phyloP scores from a whole-genome alignment of 2,329 filamentous ascomycete genomes.

The Zasmidium cellare region DNA sequence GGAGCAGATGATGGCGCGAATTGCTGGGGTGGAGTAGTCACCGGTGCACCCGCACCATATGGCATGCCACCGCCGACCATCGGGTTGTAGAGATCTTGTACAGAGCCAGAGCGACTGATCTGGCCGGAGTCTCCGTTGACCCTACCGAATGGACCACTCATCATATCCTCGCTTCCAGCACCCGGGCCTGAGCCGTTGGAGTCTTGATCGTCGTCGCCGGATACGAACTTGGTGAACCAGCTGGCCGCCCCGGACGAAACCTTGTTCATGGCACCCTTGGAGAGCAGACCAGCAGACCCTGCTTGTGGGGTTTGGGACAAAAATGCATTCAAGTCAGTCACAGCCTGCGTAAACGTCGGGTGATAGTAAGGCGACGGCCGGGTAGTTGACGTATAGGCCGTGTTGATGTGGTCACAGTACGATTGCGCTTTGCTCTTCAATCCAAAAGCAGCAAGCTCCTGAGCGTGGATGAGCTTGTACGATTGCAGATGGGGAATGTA shows the following conservation, averaged over 20 bases:
- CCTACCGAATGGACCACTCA: constrained; percentile 67
- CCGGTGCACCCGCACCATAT: constrained; percentile 17
- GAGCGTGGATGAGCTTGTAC: constrained; percentile 89
- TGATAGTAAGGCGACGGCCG: constrained; percentile 87
- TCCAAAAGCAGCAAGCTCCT: constrained; percentile 80
- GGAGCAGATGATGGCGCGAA: constrained; percentile 23
- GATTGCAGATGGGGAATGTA: constrained; percentile 77
- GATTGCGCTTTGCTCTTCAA: constrained; percentile 78
- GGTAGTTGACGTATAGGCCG: constrained; percentile 76
- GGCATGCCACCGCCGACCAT: constrained; percentile 39
- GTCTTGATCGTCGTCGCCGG: constrained; percentile 78
- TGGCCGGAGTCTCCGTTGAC: constrained; percentile 64
- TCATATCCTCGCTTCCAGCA: constrained; percentile 33
- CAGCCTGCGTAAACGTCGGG: constrained; percentile 66
- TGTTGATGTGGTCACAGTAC: constrained; percentile 83
- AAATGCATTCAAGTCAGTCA: constrained; percentile 82
- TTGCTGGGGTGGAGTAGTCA: constrained; percentile 14
- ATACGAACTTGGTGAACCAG: constrained; percentile 94
- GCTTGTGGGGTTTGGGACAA: constrained; percentile 78
- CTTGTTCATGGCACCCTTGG: constrained; percentile 93
- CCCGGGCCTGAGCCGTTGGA: constrained; percentile 56
- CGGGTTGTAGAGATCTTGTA: constrained; percentile 64
- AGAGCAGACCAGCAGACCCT: constrained; percentile 78
- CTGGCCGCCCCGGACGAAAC: constrained; percentile 88
- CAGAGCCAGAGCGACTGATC: constrained; percentile 60